phyloP scores from a whole-genome alignment of 208 protist genomes.

The Wallacemonas sp. region DNA sequence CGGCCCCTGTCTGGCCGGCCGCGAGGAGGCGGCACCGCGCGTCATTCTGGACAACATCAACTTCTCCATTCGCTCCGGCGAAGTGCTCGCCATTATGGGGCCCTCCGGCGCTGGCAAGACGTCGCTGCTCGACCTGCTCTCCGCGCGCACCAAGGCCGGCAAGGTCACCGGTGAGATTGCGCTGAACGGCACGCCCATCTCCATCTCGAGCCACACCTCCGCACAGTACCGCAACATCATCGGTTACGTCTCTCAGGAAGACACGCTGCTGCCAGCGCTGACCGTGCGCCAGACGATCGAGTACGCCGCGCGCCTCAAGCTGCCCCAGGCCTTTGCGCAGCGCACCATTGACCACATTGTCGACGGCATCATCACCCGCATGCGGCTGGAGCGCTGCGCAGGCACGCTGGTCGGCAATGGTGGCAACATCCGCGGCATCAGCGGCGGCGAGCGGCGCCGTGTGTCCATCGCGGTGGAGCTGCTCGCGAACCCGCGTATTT shows the following conservation, averaged over 20 bases:
- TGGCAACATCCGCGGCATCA: conserved; percentile 73
- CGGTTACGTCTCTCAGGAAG: conserved; percentile 93
- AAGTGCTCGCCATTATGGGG: conserved; percentile 91
- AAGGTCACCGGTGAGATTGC: conserved; percentile 48
- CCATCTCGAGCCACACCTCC: conserved; percentile 19
- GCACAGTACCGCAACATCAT: conserved; percentile 82
- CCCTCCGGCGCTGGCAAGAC: conserved; percentile 90
- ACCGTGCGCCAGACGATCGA: conserved; percentile 88
- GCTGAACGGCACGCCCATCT: conserved; percentile 76
- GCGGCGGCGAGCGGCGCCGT: conserved; percentile 90
- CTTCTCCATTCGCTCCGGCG: conserved; percentile 75
- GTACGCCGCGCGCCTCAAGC: conserved; percentile 89
- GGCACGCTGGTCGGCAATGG: conserved; percentile 82
- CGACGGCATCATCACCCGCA: conserved; percentile 51
- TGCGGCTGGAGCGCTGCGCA: conserved; percentile 78
- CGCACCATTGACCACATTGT: conserved; percentile 74
- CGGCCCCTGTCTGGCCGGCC: conserved; percentile 38
- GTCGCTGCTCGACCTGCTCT: conserved; percentile 88
- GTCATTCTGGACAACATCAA: conserved; percentile 77
- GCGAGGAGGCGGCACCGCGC: conserved; percentile 22
- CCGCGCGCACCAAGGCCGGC: conserved; percentile 63
- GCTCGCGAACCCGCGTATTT: conserved; percentile 88
- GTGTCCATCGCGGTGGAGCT: conserved; percentile 93
- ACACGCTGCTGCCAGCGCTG: conserved; percentile 85
- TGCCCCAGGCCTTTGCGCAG: conserved; percentile 78